Conservation (phyloP, 306 rosid genomes). For the Begonia peltatifolia region DNA sequence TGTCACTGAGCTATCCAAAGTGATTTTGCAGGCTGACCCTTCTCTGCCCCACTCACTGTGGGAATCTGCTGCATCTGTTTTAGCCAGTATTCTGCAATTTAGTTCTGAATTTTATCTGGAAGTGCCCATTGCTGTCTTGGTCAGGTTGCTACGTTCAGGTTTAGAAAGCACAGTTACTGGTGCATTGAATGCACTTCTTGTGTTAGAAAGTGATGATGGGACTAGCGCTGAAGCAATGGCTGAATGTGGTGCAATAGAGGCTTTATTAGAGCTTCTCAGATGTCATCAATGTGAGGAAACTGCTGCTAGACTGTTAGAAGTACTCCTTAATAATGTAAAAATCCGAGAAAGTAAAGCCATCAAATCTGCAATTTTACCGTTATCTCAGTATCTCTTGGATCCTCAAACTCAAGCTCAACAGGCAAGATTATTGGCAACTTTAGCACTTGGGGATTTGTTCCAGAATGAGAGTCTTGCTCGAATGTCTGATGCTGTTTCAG, state of each 20-base stretch:
- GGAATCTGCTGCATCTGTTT: conserved; percentile 97
- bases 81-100: conserved; percentile 86
- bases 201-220: conserved; percentile 91
- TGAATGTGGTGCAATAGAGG: conserved; percentile 99
- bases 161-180: conserved; percentile 72
- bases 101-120: conserved; percentile 97
- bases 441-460: conserved; percentile 94
- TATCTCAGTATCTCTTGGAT: conserved; percentile 96
- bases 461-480: conserved; percentile 96
- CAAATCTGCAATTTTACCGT: conserved; percentile 74
- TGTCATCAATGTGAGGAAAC: conserved; percentile 91
- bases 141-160: conserved; percentile 90
- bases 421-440: conserved; percentile 88
- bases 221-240: conserved; percentile 97
- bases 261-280: conserved; percentile 89
- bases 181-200: conserved; percentile 93
- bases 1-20: conserved; percentile 80
- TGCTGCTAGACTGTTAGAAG: conserved; percentile 93
- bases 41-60: conserved; percentile 91
- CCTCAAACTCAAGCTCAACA: conserved; percentile 99
- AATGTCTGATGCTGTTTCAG: conserved; percentile 87
- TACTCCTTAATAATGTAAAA: conserved; percentile 82
- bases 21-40: conserved; percentile 88
- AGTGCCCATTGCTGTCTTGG: conserved; percentile 96
- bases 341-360: conserved; percentile 88